Base-by-base conservation (phyloP, 768 basidiomycete genomes). In the Lactarius vividus region DNA sequence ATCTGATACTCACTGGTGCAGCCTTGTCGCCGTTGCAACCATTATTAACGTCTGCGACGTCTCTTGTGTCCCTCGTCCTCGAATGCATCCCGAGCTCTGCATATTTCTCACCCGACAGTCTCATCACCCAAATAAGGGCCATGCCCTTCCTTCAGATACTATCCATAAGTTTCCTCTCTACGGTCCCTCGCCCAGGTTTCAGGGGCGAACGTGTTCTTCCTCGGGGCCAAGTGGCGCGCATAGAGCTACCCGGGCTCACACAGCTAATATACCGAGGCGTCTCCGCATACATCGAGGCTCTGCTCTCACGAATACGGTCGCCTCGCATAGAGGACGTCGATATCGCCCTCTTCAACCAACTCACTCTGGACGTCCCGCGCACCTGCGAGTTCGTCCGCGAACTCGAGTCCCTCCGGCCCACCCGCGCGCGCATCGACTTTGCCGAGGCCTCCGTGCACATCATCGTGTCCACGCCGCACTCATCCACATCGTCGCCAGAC, bases 281-380 rank as follows among this genome's bases (percentile, higher is more conserved):
- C 26, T 54, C 61, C 11, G 49, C 52, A 26, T 67, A 67, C 13
- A 28, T 67, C 29, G 66, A 67, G 42, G 33, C 57, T 3, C 57
- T 67, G 29, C 61, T 67, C 11, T 40, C 57, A 39, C 66, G 57
- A 33, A 31, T 67, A 42, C 49, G 13, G 5, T 40, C 62, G 0
- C 66, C 66, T 59, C 52, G 54, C 5, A 37, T 67, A 44, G 49
- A 49, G 16, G 61, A 63, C 28, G 23, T 67, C 28, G 61, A 63
- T 4, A 46, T 67, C 49, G 37, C 52, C 6, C 33, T 67, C 4
- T 67, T 67, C 57, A 59, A 67, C 20, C 66, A 67, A 28, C 66
- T 63, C 33, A 58, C 62, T 2, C 18, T 67, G 0, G 28, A 52
- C 46, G 1, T 67, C 18, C 66, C 66, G 2, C 57, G 35, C 42